Evolutionary conservation across 1,284 basidiomycete genomes (phyloP), one percentile per base, ranked within the genome.

Genomic region (Pyrrhoderma noxium): DNA sequence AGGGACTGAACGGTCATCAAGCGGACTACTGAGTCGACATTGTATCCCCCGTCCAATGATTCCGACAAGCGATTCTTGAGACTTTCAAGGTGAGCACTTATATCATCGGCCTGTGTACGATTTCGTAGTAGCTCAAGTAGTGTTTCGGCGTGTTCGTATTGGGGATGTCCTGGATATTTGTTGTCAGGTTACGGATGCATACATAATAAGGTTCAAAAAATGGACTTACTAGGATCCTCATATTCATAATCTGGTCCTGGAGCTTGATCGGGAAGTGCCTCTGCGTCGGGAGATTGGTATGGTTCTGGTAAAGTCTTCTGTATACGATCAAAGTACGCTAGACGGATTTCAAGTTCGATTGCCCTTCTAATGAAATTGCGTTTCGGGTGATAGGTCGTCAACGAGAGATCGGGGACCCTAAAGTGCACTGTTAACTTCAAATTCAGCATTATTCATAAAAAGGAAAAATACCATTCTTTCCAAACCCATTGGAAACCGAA

Each of bases 401-500:
- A 67, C 2, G 73, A 65, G 11, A 96, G 70, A 66, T 97, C 94
- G 1, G 87, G 82, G n/a, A 93, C 71, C 92, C 92, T 95, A 57
- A 37, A 44, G 4, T 31, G 19, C 13, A n/a, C n/a, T 14, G 45
- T 41, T 11, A 47, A 19, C 2, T 16, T 5, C 25, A 19, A 27
- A n/a, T 13, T 19, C 18, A 34, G 8, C 35, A 35, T 39, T 49
- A 48, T 31, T 14, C 56, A 50, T 52, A 18, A 23, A 23, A 21
- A 5, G 21, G 47, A 40, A 49, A 23, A 39, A 9, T 56, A 93
- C 95, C 96, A 99, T 76, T 99, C 96, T 62, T 93, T 93, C 96
- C 96, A 99, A n/a, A 94, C 93, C 96, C 96, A 99, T 60, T 86
- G 83, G 71, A 98, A 99, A 18, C 87, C 88, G 67, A 99, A 99